Conservation (phyloP, 345 rosid species). For the Erysimum cheiranthoides region DNA sequence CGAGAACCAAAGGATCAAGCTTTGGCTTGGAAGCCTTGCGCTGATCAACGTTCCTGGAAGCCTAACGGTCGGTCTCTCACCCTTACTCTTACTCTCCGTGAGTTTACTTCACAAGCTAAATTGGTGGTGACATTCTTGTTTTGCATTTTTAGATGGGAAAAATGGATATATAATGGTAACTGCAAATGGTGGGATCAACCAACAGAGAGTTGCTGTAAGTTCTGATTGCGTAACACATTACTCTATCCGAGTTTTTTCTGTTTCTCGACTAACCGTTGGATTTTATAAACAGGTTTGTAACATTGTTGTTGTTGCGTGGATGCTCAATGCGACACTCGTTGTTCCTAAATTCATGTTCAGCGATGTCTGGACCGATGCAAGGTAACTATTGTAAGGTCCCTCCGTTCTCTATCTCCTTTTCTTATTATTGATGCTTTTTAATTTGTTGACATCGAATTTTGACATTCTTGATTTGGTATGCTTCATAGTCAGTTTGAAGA, state of each 20-base stretch:
- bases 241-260: background rate
- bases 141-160: constrained; percentile 57
- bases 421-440: background rate
- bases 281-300: constrained; percentile 77
- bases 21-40: constrained; percentile 91
- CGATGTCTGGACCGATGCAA: constrained; percentile 90
- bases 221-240: background rate
- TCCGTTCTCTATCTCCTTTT: constrained; percentile 21
- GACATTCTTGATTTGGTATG: constrained; percentile 31
- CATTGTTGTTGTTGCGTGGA: constrained; percentile 81
- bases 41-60: constrained; percentile 77
- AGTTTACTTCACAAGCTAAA: background rate
- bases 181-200: constrained; percentile 98
- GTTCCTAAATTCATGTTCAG: constrained; percentile 93
- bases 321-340: constrained; percentile 88
- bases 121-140: too few species aligned
- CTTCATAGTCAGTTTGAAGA: constrained; percentile 80
- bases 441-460: background rate
- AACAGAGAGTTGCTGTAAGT: constrained; percentile 98
- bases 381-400: constrained; percentile 58
- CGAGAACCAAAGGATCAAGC: constrained; percentile 72
- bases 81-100: constrained; percentile 28
- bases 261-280: constrained; percentile 20
- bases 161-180: constrained; percentile 92
- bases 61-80: constrained; percentile 59